A percentile compares a stretch with the other conserved stretches of the same genome.
Conservation (phyloP, 2,329 filamentous ascomycete species). For the Phialophora chinensis region DNA sequence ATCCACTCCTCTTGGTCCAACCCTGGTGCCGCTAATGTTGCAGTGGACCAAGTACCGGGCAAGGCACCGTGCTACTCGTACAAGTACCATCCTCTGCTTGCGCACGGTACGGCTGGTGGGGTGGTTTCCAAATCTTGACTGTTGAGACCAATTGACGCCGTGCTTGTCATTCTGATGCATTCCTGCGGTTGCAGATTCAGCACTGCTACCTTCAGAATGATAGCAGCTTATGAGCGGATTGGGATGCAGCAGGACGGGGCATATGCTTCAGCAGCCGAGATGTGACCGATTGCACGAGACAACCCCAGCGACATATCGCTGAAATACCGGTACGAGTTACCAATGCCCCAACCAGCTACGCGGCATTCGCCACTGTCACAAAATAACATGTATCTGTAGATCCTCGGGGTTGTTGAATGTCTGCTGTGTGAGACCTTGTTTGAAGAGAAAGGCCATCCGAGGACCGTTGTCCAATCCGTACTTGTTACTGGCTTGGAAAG, state of each 20-base stretch:
- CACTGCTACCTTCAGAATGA: neutral
- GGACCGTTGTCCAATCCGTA: neutral
- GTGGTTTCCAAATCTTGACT: neutral
- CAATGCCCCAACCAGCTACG: neutral
- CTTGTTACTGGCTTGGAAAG: neutral
- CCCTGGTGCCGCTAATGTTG: slow-evolving; percentile 6
- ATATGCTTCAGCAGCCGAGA: neutral
- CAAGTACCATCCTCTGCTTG: neutral
- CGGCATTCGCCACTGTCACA: neutral
- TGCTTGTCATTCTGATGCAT: slow-evolving; percentile 15
- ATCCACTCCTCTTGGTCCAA: slow-evolving; percentile 12
- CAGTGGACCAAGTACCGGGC: slow-evolving; percentile 7
- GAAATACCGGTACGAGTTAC: neutral
- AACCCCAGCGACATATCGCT: neutral
- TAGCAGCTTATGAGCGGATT: neutral
- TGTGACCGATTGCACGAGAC: neutral
- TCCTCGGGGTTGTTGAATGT: neutral
- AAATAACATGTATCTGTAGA: neutral
- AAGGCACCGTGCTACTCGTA: neutral
- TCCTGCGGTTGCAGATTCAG: neutral
- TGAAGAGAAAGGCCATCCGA: neutral
- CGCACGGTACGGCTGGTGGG: neutral
- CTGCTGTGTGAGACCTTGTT: neutral
- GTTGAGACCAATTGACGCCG: slow-evolving; percentile 7
- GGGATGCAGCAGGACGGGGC: neutral